These are phyloP conservation scores for Saccharomyces hybrid DNA, from an alignment of 1,139 yeast genomes.

Conservation along the genomic window DNA sequence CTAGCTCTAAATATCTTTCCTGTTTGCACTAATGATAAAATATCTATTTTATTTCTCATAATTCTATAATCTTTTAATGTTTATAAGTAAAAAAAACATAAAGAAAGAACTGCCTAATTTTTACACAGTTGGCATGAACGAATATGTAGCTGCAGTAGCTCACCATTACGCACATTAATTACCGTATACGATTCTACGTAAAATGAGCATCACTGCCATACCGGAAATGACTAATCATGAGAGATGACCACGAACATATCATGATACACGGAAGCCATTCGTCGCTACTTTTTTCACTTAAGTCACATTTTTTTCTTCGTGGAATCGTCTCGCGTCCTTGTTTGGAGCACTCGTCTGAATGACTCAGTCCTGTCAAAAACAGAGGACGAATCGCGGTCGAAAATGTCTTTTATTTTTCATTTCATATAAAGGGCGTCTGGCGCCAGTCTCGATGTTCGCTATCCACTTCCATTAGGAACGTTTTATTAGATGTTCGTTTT, in stretches of 20 bases:
- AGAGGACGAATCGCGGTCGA: not conserved
- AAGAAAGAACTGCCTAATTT: not conserved
- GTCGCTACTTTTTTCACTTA: constrained; percentile 17
- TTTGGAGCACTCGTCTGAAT: not conserved
- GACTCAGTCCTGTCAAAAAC: not conserved
- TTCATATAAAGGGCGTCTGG: not conserved
- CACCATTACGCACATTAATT: not conserved
- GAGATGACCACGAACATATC: not conserved
- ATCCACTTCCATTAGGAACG: constrained; percentile 14
- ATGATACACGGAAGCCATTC: not conserved
- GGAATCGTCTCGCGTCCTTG: not conserved
- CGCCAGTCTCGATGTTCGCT: constrained; percentile 9
- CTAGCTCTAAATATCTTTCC: not conserved
- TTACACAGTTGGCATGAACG: not conserved
- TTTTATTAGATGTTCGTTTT: not conserved
- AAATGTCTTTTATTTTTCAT: not conserved
- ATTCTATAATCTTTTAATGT: not conserved
- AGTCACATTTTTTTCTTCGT: constrained; percentile 5
- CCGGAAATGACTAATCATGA: not conserved
- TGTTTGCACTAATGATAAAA: not conserved
- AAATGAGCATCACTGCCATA: not conserved
- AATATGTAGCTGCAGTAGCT: not conserved
- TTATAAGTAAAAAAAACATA: not conserved
- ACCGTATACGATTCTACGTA: not conserved
- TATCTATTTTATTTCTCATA: not conserved